Percentiles rank a stretch among this genome's conserved stretches.
phyloP scores from a whole-genome alignment of 139 green algal species.

The Volvox africanus region DNA sequence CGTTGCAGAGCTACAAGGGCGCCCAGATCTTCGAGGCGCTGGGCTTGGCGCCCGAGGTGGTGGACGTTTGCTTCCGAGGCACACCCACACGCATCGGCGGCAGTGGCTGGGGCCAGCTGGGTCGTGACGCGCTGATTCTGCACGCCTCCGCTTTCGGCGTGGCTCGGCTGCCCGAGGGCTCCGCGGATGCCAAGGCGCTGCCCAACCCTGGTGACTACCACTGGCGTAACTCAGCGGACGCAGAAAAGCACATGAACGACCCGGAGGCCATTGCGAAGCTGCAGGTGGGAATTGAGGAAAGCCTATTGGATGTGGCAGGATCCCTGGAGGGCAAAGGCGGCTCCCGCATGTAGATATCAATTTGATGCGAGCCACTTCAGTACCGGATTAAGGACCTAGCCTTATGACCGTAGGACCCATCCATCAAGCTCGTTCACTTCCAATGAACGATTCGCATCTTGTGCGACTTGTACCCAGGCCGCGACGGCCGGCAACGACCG shows the following conservation, averaged over 20 bases:
- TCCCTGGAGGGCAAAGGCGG: too few relatives aligned
- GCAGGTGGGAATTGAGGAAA: slow-evolving; percentile 70
- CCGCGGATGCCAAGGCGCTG: slow-evolving; percentile 66
- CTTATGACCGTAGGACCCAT: too few relatives aligned
- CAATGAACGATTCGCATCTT: not conserved
- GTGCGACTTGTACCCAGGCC: slow-evolving; percentile 3
- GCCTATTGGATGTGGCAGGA: too few relatives aligned
- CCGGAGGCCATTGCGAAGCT: slow-evolving; percentile 91
- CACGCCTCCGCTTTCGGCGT: slow-evolving; percentile 78
- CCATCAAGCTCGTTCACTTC: slow-evolving; percentile 48
- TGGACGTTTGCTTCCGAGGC: slow-evolving; percentile 90
- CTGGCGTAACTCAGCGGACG: slow-evolving; percentile 71
- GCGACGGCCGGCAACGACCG: slow-evolving; percentile 62
- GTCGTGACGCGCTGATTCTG: slow-evolving; percentile 79
- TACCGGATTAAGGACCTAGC: too few relatives aligned
- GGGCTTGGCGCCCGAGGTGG: slow-evolving; percentile 85
- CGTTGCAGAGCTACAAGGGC: slow-evolving; percentile 96
- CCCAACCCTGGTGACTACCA: slow-evolving; percentile 89
- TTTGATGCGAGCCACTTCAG: too few relatives aligned
- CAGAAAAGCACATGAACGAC: slow-evolving; percentile 95
- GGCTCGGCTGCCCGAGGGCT: slow-evolving; percentile 54
- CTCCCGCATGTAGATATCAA: too few relatives aligned
- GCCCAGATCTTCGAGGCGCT: slow-evolving; percentile 97
- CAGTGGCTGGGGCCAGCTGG: slow-evolving; percentile 71
- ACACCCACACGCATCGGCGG: slow-evolving; percentile 89